Conservation (phyloP, 2,329 filamentous ascomycete species). For the Diaporthe caulivora region DNA sequence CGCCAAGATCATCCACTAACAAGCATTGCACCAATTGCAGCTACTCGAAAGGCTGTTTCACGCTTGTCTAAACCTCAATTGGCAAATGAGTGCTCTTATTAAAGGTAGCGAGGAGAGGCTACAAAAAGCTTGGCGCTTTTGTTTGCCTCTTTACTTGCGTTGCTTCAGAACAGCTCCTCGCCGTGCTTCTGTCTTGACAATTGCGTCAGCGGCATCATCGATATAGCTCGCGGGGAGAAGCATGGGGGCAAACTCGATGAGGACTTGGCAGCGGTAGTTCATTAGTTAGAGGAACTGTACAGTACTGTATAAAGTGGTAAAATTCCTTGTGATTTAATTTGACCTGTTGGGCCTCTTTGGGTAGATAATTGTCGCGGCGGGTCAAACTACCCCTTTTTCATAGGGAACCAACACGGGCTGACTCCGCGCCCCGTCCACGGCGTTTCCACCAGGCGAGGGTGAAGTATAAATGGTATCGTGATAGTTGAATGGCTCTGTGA, state of each 20-base stretch:
- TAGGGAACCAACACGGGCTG: neutral
- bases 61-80: neutral
- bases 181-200: neutral
- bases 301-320: neutral
- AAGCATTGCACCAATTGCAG: neutral
- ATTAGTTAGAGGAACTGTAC: too few relatives aligned
- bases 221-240: too few relatives aligned
- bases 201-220: too few relatives aligned
- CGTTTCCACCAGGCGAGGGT: neutral
- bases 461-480: neutral
- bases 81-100: neutral
- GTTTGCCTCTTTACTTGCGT: neutral
- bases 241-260: neutral
- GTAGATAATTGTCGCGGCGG: neutral
- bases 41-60: neutral
- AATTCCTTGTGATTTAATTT: neutral
- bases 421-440: neutral
- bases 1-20: neutral
- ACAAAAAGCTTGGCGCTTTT: neutral
- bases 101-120: neutral
- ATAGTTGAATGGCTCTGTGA: too few relatives aligned
- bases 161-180: neutral
- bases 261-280: too few relatives aligned
- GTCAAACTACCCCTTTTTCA: neutral
- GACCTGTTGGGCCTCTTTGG: neutral